Percentiles rank a stretch among this genome's conserved stretches.
Conservation (phyloP, 208 protist species). For the Acanthamoeba royreba region DNA sequence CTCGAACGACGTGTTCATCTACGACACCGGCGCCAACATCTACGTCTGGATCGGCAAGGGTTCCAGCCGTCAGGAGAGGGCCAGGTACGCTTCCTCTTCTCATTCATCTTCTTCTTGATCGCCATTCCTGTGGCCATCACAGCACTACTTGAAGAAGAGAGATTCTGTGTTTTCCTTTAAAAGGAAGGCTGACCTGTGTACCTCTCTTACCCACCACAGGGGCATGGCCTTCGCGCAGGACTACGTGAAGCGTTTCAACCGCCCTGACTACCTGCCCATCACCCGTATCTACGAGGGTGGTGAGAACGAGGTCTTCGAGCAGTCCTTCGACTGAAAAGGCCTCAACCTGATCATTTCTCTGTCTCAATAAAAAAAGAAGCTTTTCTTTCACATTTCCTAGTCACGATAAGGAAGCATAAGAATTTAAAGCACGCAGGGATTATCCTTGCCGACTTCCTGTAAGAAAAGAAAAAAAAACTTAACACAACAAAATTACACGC, state of each 20-base stretch:
- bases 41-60: slow-evolving; percentile 63
- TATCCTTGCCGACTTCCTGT: not conserved
- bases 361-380: too few relatives aligned
- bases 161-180: too few relatives aligned
- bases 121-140: too few relatives aligned
- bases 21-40: slow-evolving; percentile 58
- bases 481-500: not conserved
- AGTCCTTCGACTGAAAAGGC: not conserved
- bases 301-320: slow-evolving; percentile 21
- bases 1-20: slow-evolving; percentile 44
- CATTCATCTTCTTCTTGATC: too few relatives aligned
- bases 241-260: not conserved
- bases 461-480: not conserved
- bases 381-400: too few relatives aligned
- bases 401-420: not conserved
- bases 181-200: not conserved
- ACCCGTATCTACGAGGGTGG: slow-evolving; percentile 22
- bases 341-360: too few relatives aligned
- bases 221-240: not conserved
- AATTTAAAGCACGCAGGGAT: too few relatives aligned
- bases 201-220: not conserved
- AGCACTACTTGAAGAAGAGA: too few relatives aligned
- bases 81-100: not conserved
- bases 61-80: not conserved
- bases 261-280: not conserved